Conservation (phyloP, 2,329 filamentous ascomycete genomes). For the Akanthomyces dipterigenus region DNA sequence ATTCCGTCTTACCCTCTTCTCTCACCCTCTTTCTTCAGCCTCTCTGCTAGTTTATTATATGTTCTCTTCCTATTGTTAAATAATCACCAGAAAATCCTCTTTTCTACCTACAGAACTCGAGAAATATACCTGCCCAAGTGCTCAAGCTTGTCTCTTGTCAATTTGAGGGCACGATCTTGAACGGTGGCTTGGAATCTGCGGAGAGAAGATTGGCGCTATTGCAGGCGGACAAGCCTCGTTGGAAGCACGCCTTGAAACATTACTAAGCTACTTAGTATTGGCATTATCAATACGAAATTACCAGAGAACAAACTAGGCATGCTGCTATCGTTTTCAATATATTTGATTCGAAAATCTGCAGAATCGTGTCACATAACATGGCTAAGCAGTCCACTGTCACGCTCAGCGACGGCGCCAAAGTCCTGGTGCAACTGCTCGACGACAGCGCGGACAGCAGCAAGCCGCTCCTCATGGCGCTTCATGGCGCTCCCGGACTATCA, state of each 20-base stretch:
- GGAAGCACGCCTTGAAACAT: too few relatives aligned
- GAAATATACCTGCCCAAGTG: too few relatives aligned
- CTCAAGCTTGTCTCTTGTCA: too few relatives aligned
- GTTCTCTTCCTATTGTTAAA: too few relatives aligned
- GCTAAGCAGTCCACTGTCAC: conserved; percentile 2
- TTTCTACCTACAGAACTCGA: too few relatives aligned
- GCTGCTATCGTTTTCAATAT: background rate
- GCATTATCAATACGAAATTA: background rate
- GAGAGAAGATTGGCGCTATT: too few relatives aligned
- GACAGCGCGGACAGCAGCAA: conserved; percentile 13
- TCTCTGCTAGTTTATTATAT: too few relatives aligned
- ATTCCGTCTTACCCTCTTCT: too few relatives aligned
- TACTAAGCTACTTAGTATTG: background rate
- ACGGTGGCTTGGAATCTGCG: too few relatives aligned
- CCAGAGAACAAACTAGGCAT: background rate
- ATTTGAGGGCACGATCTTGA: too few relatives aligned
- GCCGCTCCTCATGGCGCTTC: conserved; percentile 18
- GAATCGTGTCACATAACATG: background rate
- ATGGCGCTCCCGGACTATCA: conserved; percentile 20
- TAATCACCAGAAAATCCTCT: too few relatives aligned
- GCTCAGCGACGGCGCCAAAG: conserved; percentile 18
- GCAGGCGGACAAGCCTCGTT: background rate
- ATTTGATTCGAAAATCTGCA: background rate
- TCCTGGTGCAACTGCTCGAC: conserved; percentile 16
- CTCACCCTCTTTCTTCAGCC: too few relatives aligned